A percentile compares a stretch with the other conserved stretches of the same genome.
Conservation (phyloP, 768 basidiomycete species). For the Tulasnella sp. region DNA sequence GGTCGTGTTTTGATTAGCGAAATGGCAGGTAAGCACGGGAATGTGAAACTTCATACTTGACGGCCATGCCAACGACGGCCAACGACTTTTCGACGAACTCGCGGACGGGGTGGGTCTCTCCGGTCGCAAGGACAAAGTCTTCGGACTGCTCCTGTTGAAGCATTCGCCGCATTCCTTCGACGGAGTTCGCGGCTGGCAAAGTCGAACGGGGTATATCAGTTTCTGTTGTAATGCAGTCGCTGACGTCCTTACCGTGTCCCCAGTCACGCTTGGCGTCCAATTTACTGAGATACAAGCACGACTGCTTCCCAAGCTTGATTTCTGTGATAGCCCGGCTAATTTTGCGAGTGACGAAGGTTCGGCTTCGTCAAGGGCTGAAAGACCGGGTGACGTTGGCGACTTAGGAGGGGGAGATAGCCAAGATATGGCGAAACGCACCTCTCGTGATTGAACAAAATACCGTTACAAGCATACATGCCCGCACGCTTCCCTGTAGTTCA, state of each 20-base stretch:
- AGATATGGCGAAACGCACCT: slow-evolving; percentile 29
- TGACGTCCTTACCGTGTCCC: slow-evolving; percentile 70
- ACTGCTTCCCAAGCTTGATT: slow-evolving; percentile 80
- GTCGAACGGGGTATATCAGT: background rate
- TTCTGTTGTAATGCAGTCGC: background rate
- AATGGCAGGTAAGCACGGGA: too few relatives aligned
- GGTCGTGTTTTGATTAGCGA: background rate
- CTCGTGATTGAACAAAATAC: slow-evolving; percentile 97
- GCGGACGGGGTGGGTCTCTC: slow-evolving; percentile 90
- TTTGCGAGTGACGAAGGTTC: slow-evolving; percentile 95
- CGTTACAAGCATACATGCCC: slow-evolving; percentile 95
- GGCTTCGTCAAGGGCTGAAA: slow-evolving; percentile 73
- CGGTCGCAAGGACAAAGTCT: slow-evolving; percentile 92
- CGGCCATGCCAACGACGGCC: slow-evolving; percentile 51
- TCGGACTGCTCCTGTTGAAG: slow-evolving; percentile 76
- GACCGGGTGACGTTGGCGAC: background rate
- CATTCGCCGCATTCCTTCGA: slow-evolving; percentile 98
- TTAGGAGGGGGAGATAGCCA: background rate
- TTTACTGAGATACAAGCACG: slow-evolving; percentile 89
- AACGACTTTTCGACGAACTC: slow-evolving; percentile 92
- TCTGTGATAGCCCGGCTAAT: slow-evolving; percentile 90
- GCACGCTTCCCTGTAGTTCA: slow-evolving; percentile 92
- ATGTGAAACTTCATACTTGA: slow-evolving; percentile 41
- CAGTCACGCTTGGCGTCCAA: slow-evolving; percentile 92
- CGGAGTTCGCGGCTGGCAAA: slow-evolving; percentile 49